These are phyloP conservation scores for Amoebophrya sp. DNA, from an alignment of 169 alveolate genomes.

Conservation along the genomic window DNA sequence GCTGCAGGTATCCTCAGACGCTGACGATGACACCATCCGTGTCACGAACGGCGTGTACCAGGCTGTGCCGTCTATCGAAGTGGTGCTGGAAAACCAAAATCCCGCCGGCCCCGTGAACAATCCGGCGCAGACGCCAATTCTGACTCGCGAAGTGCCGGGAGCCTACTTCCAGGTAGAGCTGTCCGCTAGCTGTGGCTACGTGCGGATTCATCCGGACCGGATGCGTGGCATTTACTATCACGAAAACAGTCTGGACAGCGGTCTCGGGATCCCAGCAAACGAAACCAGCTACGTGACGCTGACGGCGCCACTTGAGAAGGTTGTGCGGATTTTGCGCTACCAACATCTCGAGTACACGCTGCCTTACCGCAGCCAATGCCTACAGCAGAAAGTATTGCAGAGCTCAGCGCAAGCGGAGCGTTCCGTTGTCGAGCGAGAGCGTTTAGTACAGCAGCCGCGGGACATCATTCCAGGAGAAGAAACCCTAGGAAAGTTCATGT, in stretches of 20 bases:
- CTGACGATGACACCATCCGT: background rate
- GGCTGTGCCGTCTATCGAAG: background rate
- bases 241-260: background rate
- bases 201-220: background rate
- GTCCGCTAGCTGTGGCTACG: background rate
- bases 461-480: background rate
- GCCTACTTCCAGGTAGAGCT: background rate
- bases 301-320: background rate
- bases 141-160: background rate
- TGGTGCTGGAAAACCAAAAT: background rate
- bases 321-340: background rate
- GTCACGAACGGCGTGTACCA: slow-evolving; percentile 1
- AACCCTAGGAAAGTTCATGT: background rate
- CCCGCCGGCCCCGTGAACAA: background rate
- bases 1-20: background rate
- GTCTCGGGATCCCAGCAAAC: background rate
- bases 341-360: background rate
- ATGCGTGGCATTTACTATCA: slow-evolving; percentile 1
- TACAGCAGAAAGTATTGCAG: background rate
- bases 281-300: background rate
- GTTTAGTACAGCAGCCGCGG: background rate
- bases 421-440: background rate
- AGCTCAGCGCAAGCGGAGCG: background rate
- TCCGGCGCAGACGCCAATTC: background rate
- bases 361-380: background rate